Percentiles rank a stretch among this genome's conserved stretches.
Conservation (phyloP, 2,329 filamentous ascomycete genomes). For the Sphaerulina populicola region DNA sequence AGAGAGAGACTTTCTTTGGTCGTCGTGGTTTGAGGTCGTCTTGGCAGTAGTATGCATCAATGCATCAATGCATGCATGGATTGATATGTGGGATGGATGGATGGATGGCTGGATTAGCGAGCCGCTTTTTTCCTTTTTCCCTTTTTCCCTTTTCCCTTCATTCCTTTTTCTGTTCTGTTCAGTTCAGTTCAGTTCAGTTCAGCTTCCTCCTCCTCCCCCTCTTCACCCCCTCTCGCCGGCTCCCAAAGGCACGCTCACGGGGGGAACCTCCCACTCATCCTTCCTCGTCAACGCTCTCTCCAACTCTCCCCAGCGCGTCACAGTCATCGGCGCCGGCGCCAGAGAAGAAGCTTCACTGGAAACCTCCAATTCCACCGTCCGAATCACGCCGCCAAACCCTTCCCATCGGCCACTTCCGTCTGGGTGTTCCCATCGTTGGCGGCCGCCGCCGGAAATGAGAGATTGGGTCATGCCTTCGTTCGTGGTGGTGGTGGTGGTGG, state of each 20-base stretch:
- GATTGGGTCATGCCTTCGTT: not conserved
- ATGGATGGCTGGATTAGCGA: too few relatives aligned
- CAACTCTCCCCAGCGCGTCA: constrained; percentile 8
- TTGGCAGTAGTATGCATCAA: too few relatives aligned
- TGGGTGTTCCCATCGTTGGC: constrained; percentile 10
- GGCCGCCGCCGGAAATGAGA: constrained; percentile 8
- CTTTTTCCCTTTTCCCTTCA: not conserved
- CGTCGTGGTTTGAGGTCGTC: too few relatives aligned
- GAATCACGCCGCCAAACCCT: constrained; percentile 14
- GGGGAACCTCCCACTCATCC: constrained; percentile 10
- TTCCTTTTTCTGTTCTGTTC: not conserved
- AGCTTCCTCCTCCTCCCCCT: not conserved
- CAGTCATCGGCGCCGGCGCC: constrained; percentile 3
- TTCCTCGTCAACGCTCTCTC: constrained; percentile 12
- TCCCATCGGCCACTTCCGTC: constrained; percentile 12
- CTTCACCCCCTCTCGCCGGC: not conserved
- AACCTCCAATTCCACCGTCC: constrained; percentile 15
- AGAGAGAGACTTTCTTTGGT: too few relatives aligned
- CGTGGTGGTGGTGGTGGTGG: not conserved
- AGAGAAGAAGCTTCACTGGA: constrained; percentile 3
- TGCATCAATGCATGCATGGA: too few relatives aligned
- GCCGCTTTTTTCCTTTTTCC: not conserved
- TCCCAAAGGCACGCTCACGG: not conserved
- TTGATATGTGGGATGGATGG: too few relatives aligned
- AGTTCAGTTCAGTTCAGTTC: too few relatives aligned